Evolutionary conservation across 2,329 filamentous ascomycete genomes (phyloP), one percentile per base, ranked within the genome.

Genomic region (Aureobasidium sp.): DNA sequence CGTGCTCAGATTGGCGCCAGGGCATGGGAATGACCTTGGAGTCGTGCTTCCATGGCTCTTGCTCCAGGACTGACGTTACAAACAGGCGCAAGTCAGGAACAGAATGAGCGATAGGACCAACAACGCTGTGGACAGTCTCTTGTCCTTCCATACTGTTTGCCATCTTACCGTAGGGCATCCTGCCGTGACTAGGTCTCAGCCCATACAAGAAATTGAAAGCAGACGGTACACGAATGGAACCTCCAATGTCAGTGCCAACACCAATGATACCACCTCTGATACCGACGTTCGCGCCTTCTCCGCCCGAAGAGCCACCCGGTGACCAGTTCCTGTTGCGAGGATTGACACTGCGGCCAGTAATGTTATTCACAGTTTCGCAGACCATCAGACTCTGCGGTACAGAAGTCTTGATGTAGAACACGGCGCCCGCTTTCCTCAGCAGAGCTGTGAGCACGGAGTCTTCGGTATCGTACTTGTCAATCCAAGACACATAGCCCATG

Each of bases 401-500:
- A 3, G 80, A 83, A 0, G 80, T 84, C 27, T 81, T 73, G 34
- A 74, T 80, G 67, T 81, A 78, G 66, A 83, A 79, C 1, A 84
- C 75, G 1, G 77, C 77, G 1, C 82, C 82, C 2, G 79, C 77
- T 22, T 78, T 77, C 29, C 83, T 74, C 3, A 90, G 72, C 1
- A 87, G 74, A 8, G 82, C 77, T 0, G 87, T 82, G 4, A 88
- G 74, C 0, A 80, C 78, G 0, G 83, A 79, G 70, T 87, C 82
- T 64, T 77, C 71, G 34, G 72, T 70, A 15, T 81, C 84, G 0
- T 87, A 84, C 51, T 86, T 78, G 42, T 80, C 79, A 3, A 86
- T 83, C 62, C 87, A 80, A 1, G 81, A 80, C 0, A 82, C 81
- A 64, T 91, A 87, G 8, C 87, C 87, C 1, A 87, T 78, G 63